Evolutionary conservation across 2,329 filamentous ascomycete species (phyloP).

Genomic region (Xylariaceae sp.): DNA sequence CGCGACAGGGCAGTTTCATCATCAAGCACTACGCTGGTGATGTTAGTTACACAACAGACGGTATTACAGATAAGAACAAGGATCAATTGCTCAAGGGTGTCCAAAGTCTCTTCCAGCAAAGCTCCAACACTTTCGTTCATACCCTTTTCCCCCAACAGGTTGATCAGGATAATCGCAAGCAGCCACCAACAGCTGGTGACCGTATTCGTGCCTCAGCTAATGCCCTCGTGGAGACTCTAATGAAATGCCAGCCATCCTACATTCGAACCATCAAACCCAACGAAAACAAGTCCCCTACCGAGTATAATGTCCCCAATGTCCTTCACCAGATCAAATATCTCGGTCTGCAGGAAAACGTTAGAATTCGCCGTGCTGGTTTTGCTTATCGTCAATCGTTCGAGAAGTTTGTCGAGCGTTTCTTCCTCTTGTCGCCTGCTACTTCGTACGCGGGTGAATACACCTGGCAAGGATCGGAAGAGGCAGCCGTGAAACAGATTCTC

Average conservation of each 20-base stretch:
- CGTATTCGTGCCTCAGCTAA: slow-evolving; percentile 95
- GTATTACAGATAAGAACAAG: slow-evolving; percentile 99
- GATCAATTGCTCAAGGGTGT: slow-evolving; percentile 94
- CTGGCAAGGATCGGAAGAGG: slow-evolving; percentile 85
- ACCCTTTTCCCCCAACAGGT: slow-evolving; percentile 88
- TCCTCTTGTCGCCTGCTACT: slow-evolving; percentile 87
- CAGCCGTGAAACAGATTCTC: slow-evolving; percentile 86
- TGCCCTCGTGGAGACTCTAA: slow-evolving; percentile 87
- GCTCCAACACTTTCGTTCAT: slow-evolving; percentile 82
- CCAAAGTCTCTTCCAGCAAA: slow-evolving; percentile 79
- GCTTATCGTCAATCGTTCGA: slow-evolving; percentile 96
- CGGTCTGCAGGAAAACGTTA: slow-evolving; percentile 98
- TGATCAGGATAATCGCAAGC: slow-evolving; percentile 91
- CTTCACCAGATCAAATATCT: slow-evolving; percentile 99
- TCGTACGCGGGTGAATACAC: slow-evolving; percentile 97
- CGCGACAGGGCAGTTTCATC: slow-evolving; percentile 92
- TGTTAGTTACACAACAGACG: slow-evolving; percentile 88
- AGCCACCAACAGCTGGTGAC: slow-evolving; percentile 91
- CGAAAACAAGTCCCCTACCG: slow-evolving; percentile 93
- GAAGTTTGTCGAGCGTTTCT: slow-evolving; percentile 97
- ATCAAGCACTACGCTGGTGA: slow-evolving; percentile 99
- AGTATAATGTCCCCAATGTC: slow-evolving; percentile 90
- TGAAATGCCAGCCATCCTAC: slow-evolving; percentile 96
- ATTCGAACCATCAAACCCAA: slow-evolving; percentile 99
- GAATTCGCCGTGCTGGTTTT: slow-evolving; percentile 93